phyloP scores from a whole-genome alignment of 78 protist genomes.

The Chrysochromulina tobinii region DNA sequence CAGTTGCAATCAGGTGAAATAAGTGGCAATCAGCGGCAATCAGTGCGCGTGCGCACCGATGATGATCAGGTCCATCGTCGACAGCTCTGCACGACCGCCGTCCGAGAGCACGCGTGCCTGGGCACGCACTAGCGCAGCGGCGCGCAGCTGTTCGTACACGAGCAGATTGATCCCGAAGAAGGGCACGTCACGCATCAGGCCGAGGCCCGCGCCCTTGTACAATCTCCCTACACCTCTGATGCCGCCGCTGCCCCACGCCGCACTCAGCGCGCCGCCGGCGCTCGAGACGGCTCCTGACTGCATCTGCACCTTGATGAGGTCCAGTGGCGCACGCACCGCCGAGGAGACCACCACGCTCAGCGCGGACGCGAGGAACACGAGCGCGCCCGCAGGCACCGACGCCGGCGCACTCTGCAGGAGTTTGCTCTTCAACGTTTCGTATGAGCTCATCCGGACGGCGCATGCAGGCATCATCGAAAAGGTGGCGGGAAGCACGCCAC shows the following conservation, averaged over 20 bases:
- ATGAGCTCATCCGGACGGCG: background rate
- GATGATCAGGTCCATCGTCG: too few relatives aligned
- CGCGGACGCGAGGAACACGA: background rate
- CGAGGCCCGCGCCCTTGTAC: background rate
- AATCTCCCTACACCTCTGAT: background rate
- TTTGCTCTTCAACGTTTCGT: background rate
- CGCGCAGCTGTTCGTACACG: background rate
- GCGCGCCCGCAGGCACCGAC: background rate
- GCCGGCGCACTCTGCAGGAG: background rate
- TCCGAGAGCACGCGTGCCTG: too few relatives aligned
- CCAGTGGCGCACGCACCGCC: background rate
- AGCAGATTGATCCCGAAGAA: background rate
- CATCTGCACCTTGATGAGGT: slow-evolving; percentile 4
- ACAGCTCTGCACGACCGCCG: too few relatives aligned
- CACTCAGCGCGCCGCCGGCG: background rate
- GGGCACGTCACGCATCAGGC: background rate
- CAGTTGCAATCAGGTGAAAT: too few relatives aligned
- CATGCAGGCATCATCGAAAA: slow-evolving; percentile 18
- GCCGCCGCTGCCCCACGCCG: background rate
- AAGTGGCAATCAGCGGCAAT: too few relatives aligned
- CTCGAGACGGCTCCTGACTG: background rate
- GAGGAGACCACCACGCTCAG: background rate
- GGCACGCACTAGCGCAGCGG: too few relatives aligned
- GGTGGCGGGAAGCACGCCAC: slow-evolving; percentile 8
- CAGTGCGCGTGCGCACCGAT: too few relatives aligned